Percentiles rank a stretch among this genome's conserved stretches.
Evolutionary conservation across 768 basidiomycete species (phyloP).

Genomic region (Russula griseocarnosa): DNA sequence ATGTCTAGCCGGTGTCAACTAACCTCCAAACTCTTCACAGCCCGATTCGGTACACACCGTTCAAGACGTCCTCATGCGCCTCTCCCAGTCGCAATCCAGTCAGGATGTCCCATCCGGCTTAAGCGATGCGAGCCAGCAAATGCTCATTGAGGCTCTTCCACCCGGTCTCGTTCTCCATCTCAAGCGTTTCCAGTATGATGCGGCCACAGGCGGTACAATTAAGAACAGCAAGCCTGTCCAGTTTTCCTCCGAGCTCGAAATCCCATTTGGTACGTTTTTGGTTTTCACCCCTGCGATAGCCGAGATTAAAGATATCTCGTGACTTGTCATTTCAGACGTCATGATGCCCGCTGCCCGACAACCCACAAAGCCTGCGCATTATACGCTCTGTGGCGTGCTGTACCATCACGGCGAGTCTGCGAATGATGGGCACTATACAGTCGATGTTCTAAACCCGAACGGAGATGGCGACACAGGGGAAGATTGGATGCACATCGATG

Average conservation of each 20-base stretch:
- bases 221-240: constrained; percentile 81
- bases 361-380: constrained; percentile 52
- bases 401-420: constrained; percentile 94
- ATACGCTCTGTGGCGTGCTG: constrained; percentile 82
- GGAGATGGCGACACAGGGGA: constrained; percentile 39
- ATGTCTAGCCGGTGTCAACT: background rate
- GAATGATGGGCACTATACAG: constrained; percentile 91
- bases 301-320: background rate
- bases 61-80: constrained; percentile 73
- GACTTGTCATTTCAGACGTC: background rate
- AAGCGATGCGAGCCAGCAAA: constrained; percentile 62
- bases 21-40: constrained; percentile 36
- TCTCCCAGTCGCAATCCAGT: constrained; percentile 76
- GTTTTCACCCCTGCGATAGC: no score
- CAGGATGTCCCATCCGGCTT: constrained; percentile 50
- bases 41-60: constrained; percentile 71
- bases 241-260: constrained; percentile 72
- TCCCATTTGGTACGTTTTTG: constrained; percentile 55
- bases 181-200: constrained; percentile 83
- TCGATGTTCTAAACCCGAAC: constrained; percentile 78
- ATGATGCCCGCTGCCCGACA: constrained; percentile 36
- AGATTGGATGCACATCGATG: no score
- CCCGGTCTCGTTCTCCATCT: constrained; percentile 85
- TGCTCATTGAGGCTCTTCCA: constrained; percentile 78
- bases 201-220: constrained; percentile 64